Evolutionary conservation across 495 filamentous ascomycete genomes (phyloP), one percentile per base, ranked within the genome.

Genomic region (Poronia punctata): DNA sequence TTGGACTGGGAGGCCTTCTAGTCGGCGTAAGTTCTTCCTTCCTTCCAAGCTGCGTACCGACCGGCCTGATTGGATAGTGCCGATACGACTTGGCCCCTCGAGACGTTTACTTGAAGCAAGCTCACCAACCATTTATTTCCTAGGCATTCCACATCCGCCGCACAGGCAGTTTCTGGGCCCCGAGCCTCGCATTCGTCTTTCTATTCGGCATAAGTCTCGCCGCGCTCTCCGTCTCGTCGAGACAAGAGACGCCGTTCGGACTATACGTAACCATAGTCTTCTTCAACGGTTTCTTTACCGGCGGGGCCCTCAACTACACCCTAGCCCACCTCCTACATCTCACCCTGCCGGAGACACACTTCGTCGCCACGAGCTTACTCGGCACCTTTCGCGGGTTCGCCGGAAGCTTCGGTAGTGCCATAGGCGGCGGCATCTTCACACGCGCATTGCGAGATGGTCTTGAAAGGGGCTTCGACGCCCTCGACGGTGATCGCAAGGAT

Each of bases 381-480:
- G 72, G 80, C 5, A 88, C 82, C 4, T 85, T 85, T 49, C 66
- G 84, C 0, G 82, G 82, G 7, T 83, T 87, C 43, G 82, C 83
- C 1, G 84, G 81, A 3, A 78, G 72, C 40, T 88, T 88, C 46
- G 84, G 85, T 1, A 80, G 79, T 10, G 79, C 83, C 0, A 81
- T 86, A 14, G 85, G 84, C 5, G 84, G 85, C 1, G 84, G 85
- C 0, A 66, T 86, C 21, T 90, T 88, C 53, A 62, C 68, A 7
- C 71, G 85, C 3, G 63, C 74, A 5, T 53, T 88, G 28, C 68
- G 73, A n/a, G 51, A 35, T 1, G 56, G 65, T 1, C 60, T 90
- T 1, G 67, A 72, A 23, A 52, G 56, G 1, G 80, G 82, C 0
- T 86, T 88, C 47, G 17, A 26, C 8, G 32, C 20, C 4, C 51